Percentiles rank a stretch among this genome's conserved stretches.
Conservation (phyloP, 2,329 filamentous ascomycete species). For the Alternaria novae-zelandiae region DNA sequence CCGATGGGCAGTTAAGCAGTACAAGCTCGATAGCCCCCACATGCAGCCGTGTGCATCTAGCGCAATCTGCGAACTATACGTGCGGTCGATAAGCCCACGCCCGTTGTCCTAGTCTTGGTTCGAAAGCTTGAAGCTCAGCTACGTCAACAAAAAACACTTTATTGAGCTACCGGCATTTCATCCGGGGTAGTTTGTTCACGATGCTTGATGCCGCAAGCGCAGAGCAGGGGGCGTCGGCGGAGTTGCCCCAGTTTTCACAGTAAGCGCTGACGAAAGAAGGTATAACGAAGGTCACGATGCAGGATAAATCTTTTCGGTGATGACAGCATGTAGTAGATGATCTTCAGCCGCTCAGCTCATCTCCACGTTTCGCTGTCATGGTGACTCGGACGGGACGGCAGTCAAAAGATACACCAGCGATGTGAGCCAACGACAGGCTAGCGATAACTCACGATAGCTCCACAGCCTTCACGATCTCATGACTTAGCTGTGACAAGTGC, state of each 20-base stretch:
- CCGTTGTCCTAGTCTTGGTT: neutral
- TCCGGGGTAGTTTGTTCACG: neutral
- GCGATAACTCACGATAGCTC: slow-evolving; percentile 20
- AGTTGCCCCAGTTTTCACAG: neutral
- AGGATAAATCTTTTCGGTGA: neutral
- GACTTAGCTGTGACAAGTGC: neutral
- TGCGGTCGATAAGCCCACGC: neutral
- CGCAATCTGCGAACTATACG: neutral
- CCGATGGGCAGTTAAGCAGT: neutral
- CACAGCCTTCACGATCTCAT: slow-evolving; percentile 16
- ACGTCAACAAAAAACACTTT: slow-evolving; percentile 1
- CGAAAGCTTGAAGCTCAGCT: neutral
- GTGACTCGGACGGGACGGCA: slow-evolving; percentile 9
- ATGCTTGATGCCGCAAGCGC: neutral
- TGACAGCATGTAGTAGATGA: neutral
- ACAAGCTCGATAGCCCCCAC: slow-evolving; percentile 1
- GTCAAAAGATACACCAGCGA: slow-evolving; percentile 2
- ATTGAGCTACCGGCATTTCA: neutral
- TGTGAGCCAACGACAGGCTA: slow-evolving; percentile 8
- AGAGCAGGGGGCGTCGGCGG: neutral
- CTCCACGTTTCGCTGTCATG: slow-evolving; percentile 17
- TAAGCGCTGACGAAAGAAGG: neutral
- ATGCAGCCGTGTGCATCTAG: neutral
- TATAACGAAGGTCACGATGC: neutral
- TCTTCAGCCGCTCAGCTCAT: neutral